Evolutionary conservation across 2,329 filamentous ascomycete species (phyloP), one percentile per base, ranked within the genome.

Genomic region (Ceratocystis papillata): DNA sequence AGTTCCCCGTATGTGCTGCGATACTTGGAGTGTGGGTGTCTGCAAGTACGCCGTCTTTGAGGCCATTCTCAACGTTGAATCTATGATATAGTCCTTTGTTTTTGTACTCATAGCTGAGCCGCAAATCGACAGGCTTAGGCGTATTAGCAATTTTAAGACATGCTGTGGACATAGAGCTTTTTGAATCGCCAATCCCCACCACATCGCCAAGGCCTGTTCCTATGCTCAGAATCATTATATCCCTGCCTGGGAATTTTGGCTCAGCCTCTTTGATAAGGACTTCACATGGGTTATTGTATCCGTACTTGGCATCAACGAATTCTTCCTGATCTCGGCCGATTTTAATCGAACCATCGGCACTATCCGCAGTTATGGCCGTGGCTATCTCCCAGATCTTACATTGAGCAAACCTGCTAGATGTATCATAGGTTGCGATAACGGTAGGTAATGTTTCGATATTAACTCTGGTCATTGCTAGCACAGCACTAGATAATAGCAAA

Each of bases 281-380:
- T 25, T 72, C 69, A 60, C 70, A 70, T 22, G 74, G 73, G 53
- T 75, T 75, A 64, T 75, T 75, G 44, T 71, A 69, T 1, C 72
- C 72, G 22, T 74, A 70, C 0, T 68, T 73, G 1, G 71, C 72
- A 61, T 74, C 73, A 28, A 75, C 69, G 37, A 72, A 74, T 20
- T 72, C 70, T 1, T 72, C 66, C 4, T 64, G 66, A 15, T 73
- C 70, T 12, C 71, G 69, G 30, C 72, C 72, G 10, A 73, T 12
- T 28, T 68, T 62, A 41, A 73, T 71, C 2, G 72, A 68, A 46
- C 73, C 71, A 63, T 72, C 73, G 0, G 71, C 70, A 0, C 71
- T 69, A 2, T 71, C 71, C 1, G 72, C 71, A 1, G 71, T 72
- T n/a, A 71, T 73, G 1, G 72, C 72, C 1, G 70, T 70, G 10